Evolutionary conservation across 1,284 basidiomycete species (phyloP).

Genomic region (Cryptococcus neoformans): DNA sequence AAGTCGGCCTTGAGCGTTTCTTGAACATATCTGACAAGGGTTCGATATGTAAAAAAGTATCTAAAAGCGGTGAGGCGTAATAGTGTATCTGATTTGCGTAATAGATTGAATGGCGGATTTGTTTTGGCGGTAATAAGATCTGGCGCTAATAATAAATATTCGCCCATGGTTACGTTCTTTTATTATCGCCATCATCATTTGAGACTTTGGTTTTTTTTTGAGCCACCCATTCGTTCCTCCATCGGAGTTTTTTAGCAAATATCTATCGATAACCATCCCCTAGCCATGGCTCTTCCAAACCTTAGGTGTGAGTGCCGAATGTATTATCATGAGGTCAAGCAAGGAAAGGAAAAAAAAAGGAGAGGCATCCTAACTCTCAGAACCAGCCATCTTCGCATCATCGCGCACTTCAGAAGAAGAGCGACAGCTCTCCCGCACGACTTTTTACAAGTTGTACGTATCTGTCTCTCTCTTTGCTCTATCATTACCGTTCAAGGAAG

Average conservation of each 20-base stretch:
- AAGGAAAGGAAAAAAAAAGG: neutral
- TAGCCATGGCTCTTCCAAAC: conserved; percentile 44
- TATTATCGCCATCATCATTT: neutral
- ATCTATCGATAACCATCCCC: neutral
- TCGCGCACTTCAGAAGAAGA: conserved; percentile 50
- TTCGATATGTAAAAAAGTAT: neutral
- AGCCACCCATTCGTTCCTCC: no score
- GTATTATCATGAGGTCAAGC: no score
- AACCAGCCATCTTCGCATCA: conserved; percentile 48
- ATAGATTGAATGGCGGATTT: neutral
- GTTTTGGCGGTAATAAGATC: neutral
- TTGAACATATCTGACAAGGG: conserved; percentile 45
- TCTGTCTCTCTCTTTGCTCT: neutral
- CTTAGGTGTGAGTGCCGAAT: conserved; percentile 33
- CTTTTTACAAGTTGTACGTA: conserved; percentile 50
- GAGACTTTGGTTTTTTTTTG: neutral
- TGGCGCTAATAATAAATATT: neutral
- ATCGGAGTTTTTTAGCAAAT: neutral
- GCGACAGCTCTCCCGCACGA: conserved; percentile 43
- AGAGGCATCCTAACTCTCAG: neutral
- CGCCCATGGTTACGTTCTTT: neutral
- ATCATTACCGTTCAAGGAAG: neutral
- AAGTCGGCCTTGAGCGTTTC: conserved; percentile 47
- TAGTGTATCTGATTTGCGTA: neutral
- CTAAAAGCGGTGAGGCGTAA: neutral